Conservation (phyloP, 2,329 filamentous ascomycete species). For the Trichoderma atrobrunneum region DNA sequence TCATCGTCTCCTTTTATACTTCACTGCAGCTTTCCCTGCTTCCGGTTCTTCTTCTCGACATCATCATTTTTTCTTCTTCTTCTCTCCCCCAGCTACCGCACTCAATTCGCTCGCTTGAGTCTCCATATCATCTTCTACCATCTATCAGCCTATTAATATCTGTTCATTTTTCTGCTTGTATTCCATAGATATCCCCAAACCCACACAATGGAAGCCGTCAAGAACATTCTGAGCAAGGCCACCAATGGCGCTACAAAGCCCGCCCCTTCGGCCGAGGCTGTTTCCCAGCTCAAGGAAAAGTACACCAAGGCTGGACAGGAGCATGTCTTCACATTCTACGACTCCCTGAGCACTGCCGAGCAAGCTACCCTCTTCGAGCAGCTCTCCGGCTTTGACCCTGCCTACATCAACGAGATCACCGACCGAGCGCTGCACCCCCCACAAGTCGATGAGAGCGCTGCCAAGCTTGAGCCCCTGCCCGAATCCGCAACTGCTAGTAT, state of each 20-base stretch:
- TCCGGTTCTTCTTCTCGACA: slow-evolving; percentile 7
- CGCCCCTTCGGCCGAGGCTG: slow-evolving; percentile 60
- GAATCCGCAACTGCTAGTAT: slow-evolving; percentile 84
- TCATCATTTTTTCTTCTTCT: slow-evolving; percentile 16
- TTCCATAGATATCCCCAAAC: not conserved
- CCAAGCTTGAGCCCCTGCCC: slow-evolving; percentile 78
- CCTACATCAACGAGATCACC: slow-evolving; percentile 83
- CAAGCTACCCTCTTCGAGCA: slow-evolving; percentile 79
- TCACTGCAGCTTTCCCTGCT: slow-evolving; percentile 24
- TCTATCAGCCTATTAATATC: not conserved
- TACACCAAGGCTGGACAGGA: slow-evolving; percentile 75
- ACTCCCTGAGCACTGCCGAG: slow-evolving; percentile 69
- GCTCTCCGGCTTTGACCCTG: slow-evolving; percentile 76
- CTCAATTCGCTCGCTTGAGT: slow-evolving; percentile 8
- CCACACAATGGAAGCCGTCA: slow-evolving; percentile 44
- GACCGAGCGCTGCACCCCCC: slow-evolving; percentile 77
- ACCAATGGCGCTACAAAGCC: slow-evolving; percentile 31
- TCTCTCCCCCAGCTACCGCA: not conserved
- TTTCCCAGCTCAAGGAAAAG: slow-evolving; percentile 67
- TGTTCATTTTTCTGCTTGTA: not conserved
- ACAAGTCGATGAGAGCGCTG: slow-evolving; percentile 55
- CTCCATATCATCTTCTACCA: not conserved
- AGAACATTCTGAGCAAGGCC: slow-evolving; percentile 41
- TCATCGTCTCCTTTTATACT: slow-evolving; percentile 20
- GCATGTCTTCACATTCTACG: slow-evolving; percentile 78